A percentile compares a stretch with the other conserved stretches of the same genome.
Conservation (phyloP, 257 asterid species). For the Nicotiana noctiflora region DNA sequence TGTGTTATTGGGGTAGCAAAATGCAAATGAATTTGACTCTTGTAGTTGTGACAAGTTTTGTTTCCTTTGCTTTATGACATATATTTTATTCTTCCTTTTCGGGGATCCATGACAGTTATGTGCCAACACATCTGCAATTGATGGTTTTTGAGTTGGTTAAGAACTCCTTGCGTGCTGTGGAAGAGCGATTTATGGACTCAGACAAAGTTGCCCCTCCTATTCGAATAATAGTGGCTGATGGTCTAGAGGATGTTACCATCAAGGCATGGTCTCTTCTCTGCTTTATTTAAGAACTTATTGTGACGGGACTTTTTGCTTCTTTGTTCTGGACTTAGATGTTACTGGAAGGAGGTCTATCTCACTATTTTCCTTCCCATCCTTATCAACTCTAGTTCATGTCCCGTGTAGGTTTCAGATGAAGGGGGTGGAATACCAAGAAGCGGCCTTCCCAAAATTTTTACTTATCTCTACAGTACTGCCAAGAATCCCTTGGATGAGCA, state of each 20-base stretch:
- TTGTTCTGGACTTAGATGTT: neutral
- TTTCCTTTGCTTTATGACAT: neutral
- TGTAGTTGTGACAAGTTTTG: neutral
- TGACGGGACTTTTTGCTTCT: neutral
- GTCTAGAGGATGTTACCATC: constrained; percentile 90
- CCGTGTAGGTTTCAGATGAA: constrained; percentile 77
- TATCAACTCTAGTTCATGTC: neutral
- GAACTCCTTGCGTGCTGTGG: constrained; percentile 95
- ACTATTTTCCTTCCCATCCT: neutral
- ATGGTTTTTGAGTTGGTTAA: constrained; percentile 95
- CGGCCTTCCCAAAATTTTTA: constrained; percentile 78
- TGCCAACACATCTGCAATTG: constrained; percentile 85
- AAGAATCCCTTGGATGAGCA: constrained; percentile 65
- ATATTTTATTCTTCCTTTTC: neutral
- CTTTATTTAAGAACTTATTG: neutral
- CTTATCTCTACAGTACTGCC: constrained; percentile 91
- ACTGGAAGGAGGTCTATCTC: neutral
- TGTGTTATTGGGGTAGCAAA: neutral
- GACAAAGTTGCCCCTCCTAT: constrained; percentile 84
- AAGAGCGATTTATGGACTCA: constrained; percentile 70
- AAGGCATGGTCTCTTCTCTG: constrained; percentile 42
- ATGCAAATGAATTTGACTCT: neutral
- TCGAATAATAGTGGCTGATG: constrained; percentile 91
- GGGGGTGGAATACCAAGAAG: constrained; percentile 98
- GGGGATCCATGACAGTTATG: constrained; percentile 44